Base-by-base conservation (phyloP, 2,329 filamentous ascomycete species). In the Cercospora nicotianae region DNA sequence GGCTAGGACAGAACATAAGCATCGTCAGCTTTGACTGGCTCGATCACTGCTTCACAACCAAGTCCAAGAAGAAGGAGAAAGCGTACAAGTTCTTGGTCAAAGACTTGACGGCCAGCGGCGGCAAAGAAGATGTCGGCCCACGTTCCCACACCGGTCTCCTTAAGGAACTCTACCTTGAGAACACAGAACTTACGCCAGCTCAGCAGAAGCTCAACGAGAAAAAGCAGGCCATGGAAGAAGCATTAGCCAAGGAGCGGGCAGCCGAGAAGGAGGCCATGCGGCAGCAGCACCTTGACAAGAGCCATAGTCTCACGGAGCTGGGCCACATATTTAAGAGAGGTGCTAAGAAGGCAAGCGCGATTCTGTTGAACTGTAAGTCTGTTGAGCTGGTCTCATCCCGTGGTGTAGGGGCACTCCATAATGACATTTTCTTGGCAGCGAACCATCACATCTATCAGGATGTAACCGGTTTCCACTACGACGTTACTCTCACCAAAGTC, bases 371-470 rank as follows among this genome's bases (percentile, higher is more conserved):
- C 13, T 72, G 81, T 83, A 77, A 70, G 80, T 78, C 42, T 20
- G 53, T 66, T 72, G 36, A 66, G 61, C 16, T 16, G 6, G 26
- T 4, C 18, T 42, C 51, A 26, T 30, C 28, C 45, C 26, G 59
- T 66, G 90, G 88, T 83, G 33, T n/a, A 23, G n/a, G 12, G 58
- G 45, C 6, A 23, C 18, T 61, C n/a, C 28, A 7, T 16, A 63
- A 65, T 72, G 42, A 67, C 20, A 1, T 33, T 39, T 36, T 33
- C 39, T 10, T 36, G 12, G 58, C 66, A 90, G 88, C 83, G 36
- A 80, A 87, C n/a, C 87, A 89, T 74, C 88, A 87, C 68, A 78
- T 91, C 68, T 93, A 90, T 78, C 80, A 78, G 18, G 91, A 95
- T 75, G 65, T 74, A 3, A 85, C 84, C 0, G 85, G 84, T 59